phyloP scores from a whole-genome alignment of 345 rosid genomes.

The Gossypium anomalum region DNA sequence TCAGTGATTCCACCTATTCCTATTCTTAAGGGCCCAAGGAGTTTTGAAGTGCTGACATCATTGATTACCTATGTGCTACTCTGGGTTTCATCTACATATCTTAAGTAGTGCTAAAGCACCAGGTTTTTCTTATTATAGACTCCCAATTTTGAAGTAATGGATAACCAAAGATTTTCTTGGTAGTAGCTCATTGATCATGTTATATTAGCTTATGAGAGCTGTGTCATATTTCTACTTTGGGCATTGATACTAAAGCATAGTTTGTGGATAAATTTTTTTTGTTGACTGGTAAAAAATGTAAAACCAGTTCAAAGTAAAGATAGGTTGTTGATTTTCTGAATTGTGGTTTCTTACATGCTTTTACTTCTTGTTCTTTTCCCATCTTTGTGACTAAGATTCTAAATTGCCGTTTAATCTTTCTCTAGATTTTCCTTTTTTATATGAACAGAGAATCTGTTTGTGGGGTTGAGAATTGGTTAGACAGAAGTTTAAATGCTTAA shows the following conservation, averaged over 20 bases:
- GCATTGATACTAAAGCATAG: background rate
- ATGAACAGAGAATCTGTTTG: background rate
- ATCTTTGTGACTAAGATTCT: background rate
- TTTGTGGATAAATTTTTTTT: constrained; percentile 9
- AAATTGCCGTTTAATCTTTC: background rate
- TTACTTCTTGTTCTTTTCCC: background rate
- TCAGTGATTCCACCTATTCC: constrained; percentile 77
- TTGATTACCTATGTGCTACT: constrained; percentile 22
- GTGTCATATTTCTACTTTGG: constrained; percentile 9
- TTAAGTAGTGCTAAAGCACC: constrained; percentile 18
- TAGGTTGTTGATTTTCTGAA: background rate
- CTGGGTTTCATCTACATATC: background rate
- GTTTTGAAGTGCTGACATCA: constrained; percentile 83
- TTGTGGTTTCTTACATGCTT: background rate
- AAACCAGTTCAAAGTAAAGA: constrained; percentile 6
- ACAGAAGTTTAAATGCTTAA: background rate
- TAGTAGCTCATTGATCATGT: constrained; percentile 3
- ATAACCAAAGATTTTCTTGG: constrained; percentile 8
- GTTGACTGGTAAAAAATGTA: constrained; percentile 7
- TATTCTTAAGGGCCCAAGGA: constrained; percentile 68
- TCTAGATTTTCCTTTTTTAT: background rate
- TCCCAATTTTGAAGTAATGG: constrained; percentile 20
- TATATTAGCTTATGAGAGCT: background rate
- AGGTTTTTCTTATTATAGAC: constrained; percentile 10
- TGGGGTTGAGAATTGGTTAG: constrained; percentile 1